Percentiles rank a stretch among this genome's conserved stretches.
These are phyloP conservation scores for rapeseed (Brassica napus) DNA, from an alignment of 345 rosid species.

Conservation along the genomic window Da-Ae NC_063443.1:15065501-15066000, in stretches of 20 bases:
- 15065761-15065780: slow-evolving; percentile 16
- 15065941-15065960: slow-evolving; percentile 33
- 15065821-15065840: neutral
- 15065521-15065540: slow-evolving; percentile 82
- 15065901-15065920: neutral
- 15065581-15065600: slow-evolving; percentile 76
- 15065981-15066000: slow-evolving; percentile 77
- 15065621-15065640: slow-evolving; percentile 73
- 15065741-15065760: slow-evolving; percentile 85
- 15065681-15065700: slow-evolving; percentile 65
- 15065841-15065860: slow-evolving; percentile 1
- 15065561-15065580: slow-evolving; percentile 81
- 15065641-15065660: slow-evolving; percentile 45
- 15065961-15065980: slow-evolving; percentile 64
- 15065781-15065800: slow-evolving; percentile 2
- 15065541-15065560: slow-evolving; percentile 78
- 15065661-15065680: slow-evolving; percentile 49
- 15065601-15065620: slow-evolving; percentile 62
- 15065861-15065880: neutral
- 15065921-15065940: neutral
- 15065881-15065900: neutral
- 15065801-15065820: slow-evolving; percentile 10
- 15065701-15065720: slow-evolving; percentile 84
- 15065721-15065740: slow-evolving; percentile 95
- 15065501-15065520: slow-evolving; percentile 48